Percentiles rank a stretch among this genome's conserved stretches.
These are phyloP conservation scores for Cryomyces antarcticus DNA, from an alignment of 495 filamentous ascomycete species.

Conservation along the genomic window DNA sequence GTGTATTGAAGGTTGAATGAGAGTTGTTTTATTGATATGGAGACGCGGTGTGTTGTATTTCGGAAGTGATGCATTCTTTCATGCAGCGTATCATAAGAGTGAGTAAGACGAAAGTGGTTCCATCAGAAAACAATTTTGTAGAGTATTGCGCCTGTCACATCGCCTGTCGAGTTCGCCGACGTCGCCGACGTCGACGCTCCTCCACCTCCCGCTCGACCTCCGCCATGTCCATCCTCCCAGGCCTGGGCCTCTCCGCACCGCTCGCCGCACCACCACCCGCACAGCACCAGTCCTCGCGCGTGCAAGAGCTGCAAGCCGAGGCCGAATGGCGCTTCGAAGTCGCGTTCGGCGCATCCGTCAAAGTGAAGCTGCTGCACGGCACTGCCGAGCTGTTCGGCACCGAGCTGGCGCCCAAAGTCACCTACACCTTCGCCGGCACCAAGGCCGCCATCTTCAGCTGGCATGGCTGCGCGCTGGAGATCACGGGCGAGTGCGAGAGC, in stretches of 20 bases:
- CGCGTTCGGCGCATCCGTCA: constrained; percentile 28
- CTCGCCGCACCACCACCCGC: neutral
- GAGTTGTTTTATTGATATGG: too few species aligned
- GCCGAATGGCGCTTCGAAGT: constrained; percentile 90
- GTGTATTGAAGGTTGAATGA: too few species aligned
- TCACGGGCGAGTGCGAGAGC: constrained; percentile 42
- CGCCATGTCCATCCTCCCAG: neutral
- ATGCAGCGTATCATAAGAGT: too few species aligned
- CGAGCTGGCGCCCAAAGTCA: constrained; percentile 54
- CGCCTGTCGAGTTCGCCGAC: too few species aligned
- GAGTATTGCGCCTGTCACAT: too few species aligned
- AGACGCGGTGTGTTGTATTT: too few species aligned
- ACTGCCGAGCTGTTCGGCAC: constrained; percentile 92
- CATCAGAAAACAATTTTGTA: too few species aligned
- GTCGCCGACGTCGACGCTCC: too few species aligned
- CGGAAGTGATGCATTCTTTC: too few species aligned
- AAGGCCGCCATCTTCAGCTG: constrained; percentile 83
- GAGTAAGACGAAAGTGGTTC: too few species aligned
- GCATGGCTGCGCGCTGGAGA: constrained; percentile 70
- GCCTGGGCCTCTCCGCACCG: neutral
- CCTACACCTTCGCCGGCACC: constrained; percentile 63
- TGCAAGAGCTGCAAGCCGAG: constrained; percentile 16
- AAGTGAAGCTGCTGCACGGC: constrained; percentile 44
- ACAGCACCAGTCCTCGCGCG: constrained; percentile 4
- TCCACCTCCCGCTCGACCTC: neutral